Evolutionary conservation across 345 rosid genomes (phyloP), one percentile per base, ranked within the genome.

Genomic region (Gossypium anomalum): DNA sequence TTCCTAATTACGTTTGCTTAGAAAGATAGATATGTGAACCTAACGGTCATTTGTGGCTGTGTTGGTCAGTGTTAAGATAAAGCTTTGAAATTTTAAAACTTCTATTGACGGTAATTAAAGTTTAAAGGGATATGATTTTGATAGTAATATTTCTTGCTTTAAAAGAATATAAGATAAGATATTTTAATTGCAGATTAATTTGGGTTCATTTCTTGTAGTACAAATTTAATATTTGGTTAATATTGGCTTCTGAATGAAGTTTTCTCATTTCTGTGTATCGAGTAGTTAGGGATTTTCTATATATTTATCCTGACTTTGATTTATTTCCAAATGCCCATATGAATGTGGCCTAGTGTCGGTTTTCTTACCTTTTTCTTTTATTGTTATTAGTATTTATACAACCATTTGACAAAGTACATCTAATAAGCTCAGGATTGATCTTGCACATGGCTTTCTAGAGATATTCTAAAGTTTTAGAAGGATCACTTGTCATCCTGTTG

Each of bases 291-390:
- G 29, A 34, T 34, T 27, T 61, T 73, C 58, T 47, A 53, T 17
- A 67, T 48, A 10, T 17, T 67, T n/a, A 34, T 34, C 41, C 41
- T 52, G 73, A 52, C 43, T 29, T 3, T 52, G 59, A 70, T 20
- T 34, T 53, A 38, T 55, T 1, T 19, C 27, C 49, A 44, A 22
- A 72, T 14, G 55, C 27, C 25, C 25, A 22, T 53, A 58, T 3
- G 75, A 72, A 58, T 23, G 3, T 23, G 67, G 76, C 67, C 12
- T 38, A 7, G 1, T 43, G 75, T 58, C 75, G 14, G n/a, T 66
- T 34, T 20, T 66, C 34, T 66, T 10, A 11, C 9, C 41, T 34
- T 34, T 34, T 34, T 34, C 41, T 34, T 34, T 34, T 34, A n/a
- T n/a, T n/a, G n/a, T n/a, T n/a, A n/a, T n/a, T n/a, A n/a, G n/a